Evolutionary conservation across 371 early-diverging fungal species (phyloP).

Genomic region (Smittium mucronatum): DNA sequence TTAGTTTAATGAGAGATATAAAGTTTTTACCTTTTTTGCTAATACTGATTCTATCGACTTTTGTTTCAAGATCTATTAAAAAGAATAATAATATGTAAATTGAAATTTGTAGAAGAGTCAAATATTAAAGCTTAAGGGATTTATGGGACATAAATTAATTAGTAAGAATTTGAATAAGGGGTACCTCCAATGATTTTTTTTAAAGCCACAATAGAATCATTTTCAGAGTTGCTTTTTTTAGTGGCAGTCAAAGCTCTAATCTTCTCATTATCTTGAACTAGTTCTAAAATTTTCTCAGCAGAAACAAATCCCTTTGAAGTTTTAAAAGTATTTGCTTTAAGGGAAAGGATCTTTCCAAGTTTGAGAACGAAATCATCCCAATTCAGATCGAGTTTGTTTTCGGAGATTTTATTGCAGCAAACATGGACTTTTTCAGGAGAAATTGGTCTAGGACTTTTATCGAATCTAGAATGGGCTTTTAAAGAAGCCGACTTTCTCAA

Average conservation of each 20-base stretch:
- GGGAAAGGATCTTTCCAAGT: background rate
- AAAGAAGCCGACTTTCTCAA: background rate
- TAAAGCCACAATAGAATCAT: background rate
- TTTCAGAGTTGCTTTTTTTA: background rate
- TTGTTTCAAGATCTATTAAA: background rate
- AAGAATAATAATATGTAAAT: no score
- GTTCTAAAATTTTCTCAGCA: background rate
- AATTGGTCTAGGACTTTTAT: background rate
- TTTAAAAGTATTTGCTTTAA: background rate
- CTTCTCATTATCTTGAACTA: background rate
- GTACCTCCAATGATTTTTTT: background rate
- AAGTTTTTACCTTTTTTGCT: background rate
- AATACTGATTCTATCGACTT: background rate
- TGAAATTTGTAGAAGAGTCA: no score
- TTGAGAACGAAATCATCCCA: constrained; percentile 5
- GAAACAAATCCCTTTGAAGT: background rate
- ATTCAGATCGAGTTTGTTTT: constrained; percentile 3
- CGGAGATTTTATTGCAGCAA: background rate
- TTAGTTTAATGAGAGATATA: no score
- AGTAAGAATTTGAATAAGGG: constrained; percentile 1
- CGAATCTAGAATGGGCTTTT: background rate
- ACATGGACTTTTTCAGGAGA: background rate
- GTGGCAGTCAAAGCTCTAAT: background rate
- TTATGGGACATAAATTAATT: no score
- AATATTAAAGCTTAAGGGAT: no score